phyloP scores from a whole-genome alignment of 805 yeast genomes.

The Candida silvatica region DNA sequence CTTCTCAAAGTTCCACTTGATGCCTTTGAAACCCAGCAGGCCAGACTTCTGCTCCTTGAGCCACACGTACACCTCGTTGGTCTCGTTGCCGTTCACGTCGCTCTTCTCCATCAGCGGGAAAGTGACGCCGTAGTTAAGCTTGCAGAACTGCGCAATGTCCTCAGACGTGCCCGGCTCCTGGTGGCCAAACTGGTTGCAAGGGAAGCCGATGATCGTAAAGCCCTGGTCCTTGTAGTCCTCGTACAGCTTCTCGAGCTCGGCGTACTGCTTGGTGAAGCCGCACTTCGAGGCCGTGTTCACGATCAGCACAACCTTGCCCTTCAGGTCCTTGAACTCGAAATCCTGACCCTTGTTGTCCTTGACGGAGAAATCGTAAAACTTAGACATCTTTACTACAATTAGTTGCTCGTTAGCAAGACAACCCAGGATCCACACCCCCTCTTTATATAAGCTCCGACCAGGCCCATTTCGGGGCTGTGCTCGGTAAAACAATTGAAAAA shows the following conservation, averaged over 20 bases:
- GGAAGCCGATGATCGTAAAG: slow-evolving; percentile 70
- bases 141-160: slow-evolving; percentile 68
- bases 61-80: slow-evolving; percentile 74
- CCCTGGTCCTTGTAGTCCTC: slow-evolving; percentile 56
- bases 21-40: slow-evolving; percentile 60
- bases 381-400: slow-evolving; percentile 38
- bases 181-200: slow-evolving; percentile 82
- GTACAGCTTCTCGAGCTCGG: slow-evolving; percentile 61
- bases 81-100: slow-evolving; percentile 79
- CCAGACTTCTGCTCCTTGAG: slow-evolving; percentile 57
- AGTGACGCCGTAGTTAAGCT: slow-evolving; percentile 77
- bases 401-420: no score
- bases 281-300: slow-evolving; percentile 90
- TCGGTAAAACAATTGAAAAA: no score
- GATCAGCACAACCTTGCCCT: slow-evolving; percentile 75
- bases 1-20: slow-evolving; percentile 55
- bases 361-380: slow-evolving; percentile 64
- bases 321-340: slow-evolving; percentile 49
- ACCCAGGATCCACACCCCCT: no score
- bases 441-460: no score
- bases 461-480: no score
- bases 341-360: slow-evolving; percentile 49
- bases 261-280: slow-evolving; percentile 69
- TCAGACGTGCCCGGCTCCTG: slow-evolving; percentile 68
- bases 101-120: slow-evolving; percentile 85